These are phyloP conservation scores for Phytophthora vignae DNA, from an alignment of 352 stramenopile species.

Conservation along the genomic window DNA sequence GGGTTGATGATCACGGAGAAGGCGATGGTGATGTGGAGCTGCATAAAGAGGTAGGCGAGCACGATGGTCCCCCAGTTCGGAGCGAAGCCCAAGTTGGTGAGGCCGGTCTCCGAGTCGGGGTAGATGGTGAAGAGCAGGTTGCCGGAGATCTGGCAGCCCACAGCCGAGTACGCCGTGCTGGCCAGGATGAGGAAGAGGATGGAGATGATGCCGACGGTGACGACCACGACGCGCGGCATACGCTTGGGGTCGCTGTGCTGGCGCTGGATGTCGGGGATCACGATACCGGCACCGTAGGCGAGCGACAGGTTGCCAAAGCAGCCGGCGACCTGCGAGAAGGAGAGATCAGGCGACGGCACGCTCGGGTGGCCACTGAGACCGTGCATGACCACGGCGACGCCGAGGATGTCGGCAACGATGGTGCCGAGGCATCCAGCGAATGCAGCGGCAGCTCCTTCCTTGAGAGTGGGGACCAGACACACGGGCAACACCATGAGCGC, in stretches of 20 bases:
- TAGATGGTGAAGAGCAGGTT: constrained; percentile 44
- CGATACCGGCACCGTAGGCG: constrained; percentile 56
- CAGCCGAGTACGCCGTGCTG: constrained; percentile 38
- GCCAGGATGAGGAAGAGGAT: constrained; percentile 46
- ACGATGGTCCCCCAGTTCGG: constrained; percentile 46
- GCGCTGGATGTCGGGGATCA: constrained; percentile 58
- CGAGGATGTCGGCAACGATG: constrained; percentile 53
- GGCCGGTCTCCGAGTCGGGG: constrained; percentile 28
- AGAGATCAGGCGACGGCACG: constrained; percentile 44
- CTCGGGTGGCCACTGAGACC: constrained; percentile 48
- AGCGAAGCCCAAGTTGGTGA: constrained; percentile 50
- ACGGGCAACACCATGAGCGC: constrained; percentile 46
- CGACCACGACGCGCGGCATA: constrained; percentile 57
- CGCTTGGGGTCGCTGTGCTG: constrained; percentile 56
- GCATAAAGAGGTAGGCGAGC: constrained; percentile 62
- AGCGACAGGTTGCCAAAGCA: constrained; percentile 65
- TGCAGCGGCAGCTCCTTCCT: constrained; percentile 49
- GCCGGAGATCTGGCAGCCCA: constrained; percentile 49
- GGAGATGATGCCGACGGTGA: constrained; percentile 50
- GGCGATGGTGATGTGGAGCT: constrained; percentile 64
- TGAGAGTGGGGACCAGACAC: constrained; percentile 54
- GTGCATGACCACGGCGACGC: constrained; percentile 44
- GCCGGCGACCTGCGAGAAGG: constrained; percentile 48
- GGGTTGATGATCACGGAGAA: constrained; percentile 59
- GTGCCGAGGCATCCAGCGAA: constrained; percentile 55